phyloP scores from a whole-genome alignment of 1,284 basidiomycete species.

The Leucocoprinus gongylophorus region DNA sequence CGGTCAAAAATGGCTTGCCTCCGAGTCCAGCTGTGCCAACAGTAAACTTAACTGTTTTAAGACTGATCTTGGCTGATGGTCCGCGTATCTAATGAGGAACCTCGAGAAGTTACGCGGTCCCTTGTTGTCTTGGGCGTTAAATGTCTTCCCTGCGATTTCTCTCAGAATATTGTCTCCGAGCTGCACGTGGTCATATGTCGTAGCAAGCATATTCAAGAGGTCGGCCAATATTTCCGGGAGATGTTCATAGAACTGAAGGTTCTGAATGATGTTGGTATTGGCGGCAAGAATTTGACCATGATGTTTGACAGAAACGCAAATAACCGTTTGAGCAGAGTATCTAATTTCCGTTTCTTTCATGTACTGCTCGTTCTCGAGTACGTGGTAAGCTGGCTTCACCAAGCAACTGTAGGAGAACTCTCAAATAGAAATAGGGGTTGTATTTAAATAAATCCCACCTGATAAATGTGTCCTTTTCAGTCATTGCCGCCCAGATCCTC shows the following conservation, averaged over 20 bases:
- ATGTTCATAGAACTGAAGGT: conserved; percentile 92
- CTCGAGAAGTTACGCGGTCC: conserved; percentile 80
- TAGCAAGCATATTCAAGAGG: conserved; percentile 71
- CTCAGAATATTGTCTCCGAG: conserved; percentile 88
- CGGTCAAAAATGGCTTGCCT: conserved; percentile 43
- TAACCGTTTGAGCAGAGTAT: conserved; percentile 77
- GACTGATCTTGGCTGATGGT: conserved; percentile 79
- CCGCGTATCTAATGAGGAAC: conserved; percentile 81
- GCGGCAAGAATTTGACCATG: conserved; percentile 81
- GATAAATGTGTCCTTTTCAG: conserved; percentile 79
- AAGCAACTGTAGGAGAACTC: conserved; percentile 54
- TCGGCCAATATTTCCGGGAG: conserved; percentile 93
- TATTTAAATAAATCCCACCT: conserved; percentile 43
- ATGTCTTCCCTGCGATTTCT: conserved; percentile 75
- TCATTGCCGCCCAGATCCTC: conserved; percentile 82
- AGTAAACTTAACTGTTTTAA: conserved; percentile 88
- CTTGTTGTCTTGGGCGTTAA: conserved; percentile 81
- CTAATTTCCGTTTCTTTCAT: conserved; percentile 78
- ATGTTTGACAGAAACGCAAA: conserved; percentile 89
- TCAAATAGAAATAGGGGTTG: background rate
- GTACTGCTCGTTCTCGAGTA: conserved; percentile 82
- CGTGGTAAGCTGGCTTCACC: conserved; percentile 78
- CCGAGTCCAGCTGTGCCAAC: conserved; percentile 84
- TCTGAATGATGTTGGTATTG: conserved; percentile 89
- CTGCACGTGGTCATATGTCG: conserved; percentile 86